Conservation (phyloP, 75 land plant genomes). For the Cupressus sempervirens region DNA sequence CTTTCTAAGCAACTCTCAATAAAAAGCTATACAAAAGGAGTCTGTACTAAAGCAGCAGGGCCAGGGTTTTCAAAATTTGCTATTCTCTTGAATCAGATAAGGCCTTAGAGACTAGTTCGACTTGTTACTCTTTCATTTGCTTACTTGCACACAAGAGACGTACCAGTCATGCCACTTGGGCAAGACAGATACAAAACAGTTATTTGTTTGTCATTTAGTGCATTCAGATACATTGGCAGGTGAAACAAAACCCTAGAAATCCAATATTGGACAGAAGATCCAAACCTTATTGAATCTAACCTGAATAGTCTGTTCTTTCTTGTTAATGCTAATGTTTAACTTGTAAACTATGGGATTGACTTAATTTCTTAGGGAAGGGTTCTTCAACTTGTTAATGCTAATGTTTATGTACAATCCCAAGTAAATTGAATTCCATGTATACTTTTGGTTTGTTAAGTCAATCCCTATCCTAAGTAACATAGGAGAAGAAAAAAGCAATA, state of each 20-base stretch:
- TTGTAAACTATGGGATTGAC: no score
- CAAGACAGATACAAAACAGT: background rate
- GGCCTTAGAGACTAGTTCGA: background rate
- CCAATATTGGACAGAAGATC: background rate
- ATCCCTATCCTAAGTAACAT: no score
- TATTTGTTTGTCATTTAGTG: background rate
- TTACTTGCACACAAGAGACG: no score
- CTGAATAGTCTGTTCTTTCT: no score
- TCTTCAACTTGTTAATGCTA: no score
- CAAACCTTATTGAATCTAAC: background rate
- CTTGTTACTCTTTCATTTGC: no score
- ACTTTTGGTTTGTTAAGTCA: no score
- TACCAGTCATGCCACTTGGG: background rate
- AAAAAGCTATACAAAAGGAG: background rate
- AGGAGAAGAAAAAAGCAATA: no score
- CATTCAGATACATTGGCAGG: background rate
- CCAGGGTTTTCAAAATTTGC: background rate
- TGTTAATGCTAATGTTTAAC: no score
- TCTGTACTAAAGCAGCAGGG: background rate
- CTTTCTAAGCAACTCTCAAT: background rate
- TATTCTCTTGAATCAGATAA: background rate
- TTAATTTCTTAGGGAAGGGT: no score
- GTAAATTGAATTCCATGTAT: no score
- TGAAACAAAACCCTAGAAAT: background rate
- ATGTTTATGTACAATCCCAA: no score